These are phyloP conservation scores for Diutina rugosa DNA, from an alignment of 1,139 yeast genomes.

Conservation along the genomic window DNA sequence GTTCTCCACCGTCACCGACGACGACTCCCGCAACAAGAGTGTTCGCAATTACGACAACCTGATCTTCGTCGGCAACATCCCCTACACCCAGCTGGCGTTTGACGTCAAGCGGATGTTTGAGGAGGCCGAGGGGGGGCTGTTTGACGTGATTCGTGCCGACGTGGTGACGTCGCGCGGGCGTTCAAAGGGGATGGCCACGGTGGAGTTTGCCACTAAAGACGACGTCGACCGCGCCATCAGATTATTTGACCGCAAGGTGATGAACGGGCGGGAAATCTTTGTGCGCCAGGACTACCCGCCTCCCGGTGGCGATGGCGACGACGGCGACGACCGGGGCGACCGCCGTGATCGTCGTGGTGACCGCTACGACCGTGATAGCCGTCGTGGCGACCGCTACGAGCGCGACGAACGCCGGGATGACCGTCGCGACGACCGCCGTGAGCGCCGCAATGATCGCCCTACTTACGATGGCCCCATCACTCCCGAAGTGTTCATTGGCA, in stretches of 20 bases:
- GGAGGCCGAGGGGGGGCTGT: slow-evolving; percentile 24
- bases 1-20: slow-evolving; percentile 11
- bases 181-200: slow-evolving; percentile 88
- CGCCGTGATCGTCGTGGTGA: slow-evolving; percentile 4
- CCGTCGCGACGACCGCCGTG: slow-evolving; percentile 3
- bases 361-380: slow-evolving; percentile 7
- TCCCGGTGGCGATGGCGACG: slow-evolving; percentile 19
- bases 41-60: slow-evolving; percentile 61
- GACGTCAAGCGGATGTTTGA: slow-evolving; percentile 50
- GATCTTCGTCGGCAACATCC: slow-evolving; percentile 62
- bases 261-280: slow-evolving; percentile 72
- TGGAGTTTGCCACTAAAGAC: slow-evolving; percentile 59
- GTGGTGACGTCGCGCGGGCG: slow-evolving; percentile 75
- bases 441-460: slow-evolving; percentile 21
- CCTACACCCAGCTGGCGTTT: slow-evolving; percentile 47
- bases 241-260: slow-evolving; percentile 52
- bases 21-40: slow-evolving; percentile 19
- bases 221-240: slow-evolving; percentile 70
- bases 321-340: slow-evolving; percentile 5
- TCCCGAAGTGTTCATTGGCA: slow-evolving; percentile 68
- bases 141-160: slow-evolving; percentile 74
- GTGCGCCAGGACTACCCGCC: slow-evolving; percentile 87
- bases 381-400: slow-evolving; percentile 7
- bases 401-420: slow-evolving; percentile 4
- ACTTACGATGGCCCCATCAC: neutral